phyloP scores from a whole-genome alignment of 768 basidiomycete genomes.

The Tulasnella sp. region DNA sequence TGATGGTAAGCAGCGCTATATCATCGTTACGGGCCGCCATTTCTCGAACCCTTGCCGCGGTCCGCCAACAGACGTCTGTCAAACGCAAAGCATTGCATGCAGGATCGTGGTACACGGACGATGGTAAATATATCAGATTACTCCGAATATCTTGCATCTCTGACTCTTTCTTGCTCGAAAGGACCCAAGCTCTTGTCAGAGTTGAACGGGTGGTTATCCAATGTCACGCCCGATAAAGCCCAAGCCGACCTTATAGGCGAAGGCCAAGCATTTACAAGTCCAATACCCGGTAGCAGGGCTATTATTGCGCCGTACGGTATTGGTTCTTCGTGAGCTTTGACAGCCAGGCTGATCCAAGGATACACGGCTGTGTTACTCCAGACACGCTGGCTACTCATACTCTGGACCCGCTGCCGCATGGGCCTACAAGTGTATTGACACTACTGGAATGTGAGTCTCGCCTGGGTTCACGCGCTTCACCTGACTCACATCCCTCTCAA shows the following conservation, averaged over 20 bases:
- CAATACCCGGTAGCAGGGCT: slow-evolving; percentile 71
- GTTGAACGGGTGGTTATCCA: slow-evolving; percentile 59
- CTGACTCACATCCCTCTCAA: neutral
- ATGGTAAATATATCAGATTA: slow-evolving; percentile 46
- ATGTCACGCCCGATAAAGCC: slow-evolving; percentile 49
- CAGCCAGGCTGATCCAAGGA: neutral
- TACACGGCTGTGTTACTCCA: slow-evolving; percentile 37
- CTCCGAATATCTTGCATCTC: neutral
- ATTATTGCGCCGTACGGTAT: slow-evolving; percentile 86
- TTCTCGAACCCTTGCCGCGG: too few species aligned
- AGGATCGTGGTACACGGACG: slow-evolving; percentile 80
- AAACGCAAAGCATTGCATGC: slow-evolving; percentile 65
- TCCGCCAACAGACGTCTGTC: too few species aligned
- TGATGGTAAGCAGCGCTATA: too few species aligned
- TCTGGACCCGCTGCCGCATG: slow-evolving; percentile 92
- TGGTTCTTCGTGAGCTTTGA: neutral
- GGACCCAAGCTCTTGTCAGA: slow-evolving; percentile 57
- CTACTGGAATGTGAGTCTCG: slow-evolving; percentile 66
- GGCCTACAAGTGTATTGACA: slow-evolving; percentile 90
- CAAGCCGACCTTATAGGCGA: slow-evolving; percentile 36
- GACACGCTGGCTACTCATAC: slow-evolving; percentile 94
- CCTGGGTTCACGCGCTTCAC: neutral
- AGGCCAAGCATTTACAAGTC: slow-evolving; percentile 49
- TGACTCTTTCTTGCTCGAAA: slow-evolving; percentile 37
- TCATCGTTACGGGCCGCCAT: too few species aligned